A percentile compares a stretch with the other conserved stretches of the same genome.
These are phyloP conservation scores for Polygonum maritimum DNA, from an alignment of 148 eudicot species.

Conservation along the genomic window DNA sequence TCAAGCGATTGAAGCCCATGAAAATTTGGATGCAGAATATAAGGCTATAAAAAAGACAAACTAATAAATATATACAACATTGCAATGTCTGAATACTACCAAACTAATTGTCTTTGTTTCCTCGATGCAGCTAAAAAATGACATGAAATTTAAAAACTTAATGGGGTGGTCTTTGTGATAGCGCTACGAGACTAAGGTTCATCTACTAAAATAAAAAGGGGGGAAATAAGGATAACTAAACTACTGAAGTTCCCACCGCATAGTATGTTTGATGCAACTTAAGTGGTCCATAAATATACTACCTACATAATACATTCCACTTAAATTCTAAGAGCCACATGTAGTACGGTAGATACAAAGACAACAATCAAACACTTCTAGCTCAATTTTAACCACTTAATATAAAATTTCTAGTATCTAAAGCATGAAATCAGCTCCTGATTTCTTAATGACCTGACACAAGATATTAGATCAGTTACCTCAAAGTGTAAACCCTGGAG, in stretches of 20 bases:
- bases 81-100: background rate
- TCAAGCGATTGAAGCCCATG: background rate
- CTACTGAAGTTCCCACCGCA: too few relatives aligned
- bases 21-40: background rate
- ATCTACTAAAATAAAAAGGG: background rate
- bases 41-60: background rate
- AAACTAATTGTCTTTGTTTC: background rate
- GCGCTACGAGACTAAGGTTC: background rate
- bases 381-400: background rate
- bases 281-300: too few relatives aligned
- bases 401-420: background rate
- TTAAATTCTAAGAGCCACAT: background rate
- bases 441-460: constrained; percentile 4
- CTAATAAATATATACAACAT: background rate
- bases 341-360: background rate
- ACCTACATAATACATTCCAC: background rate
- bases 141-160: background rate
- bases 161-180: background rate
- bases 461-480: constrained; percentile 27
- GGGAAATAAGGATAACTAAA: background rate
- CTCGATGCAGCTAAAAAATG: background rate
- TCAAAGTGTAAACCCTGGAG: constrained; percentile 27
- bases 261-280: background rate
- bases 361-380: background rate
- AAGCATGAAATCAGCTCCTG: background rate